Base-by-base conservation (phyloP, 768 basidiomycete species). In the Leucogyrophana mollusca region DNA sequence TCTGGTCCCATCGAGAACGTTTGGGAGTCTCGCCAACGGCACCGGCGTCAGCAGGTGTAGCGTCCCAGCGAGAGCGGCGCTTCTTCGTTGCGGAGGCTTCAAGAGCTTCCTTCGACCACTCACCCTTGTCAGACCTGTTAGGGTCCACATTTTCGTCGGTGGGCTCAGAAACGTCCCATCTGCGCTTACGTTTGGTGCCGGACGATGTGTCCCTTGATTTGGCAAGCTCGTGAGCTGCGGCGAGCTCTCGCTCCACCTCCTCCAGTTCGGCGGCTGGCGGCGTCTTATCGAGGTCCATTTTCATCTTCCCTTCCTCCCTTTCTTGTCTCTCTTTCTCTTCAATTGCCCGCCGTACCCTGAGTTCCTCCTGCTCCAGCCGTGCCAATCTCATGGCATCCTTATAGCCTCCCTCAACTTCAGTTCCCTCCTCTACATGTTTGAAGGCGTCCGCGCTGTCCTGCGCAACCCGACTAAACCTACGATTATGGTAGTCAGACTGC, bases 1-100 rank as follows among this genome's bases (percentile, higher is more conserved):
- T 90, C 68, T 96, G 93, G 65, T 99, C 96, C 96, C 95, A 99
- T 41, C 94, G 82, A 22, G 94, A 97, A 40, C 87, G 85, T 64
- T 94, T 94, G 22, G 90, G 88, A 14, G 87, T 82, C 54, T 90
- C 84, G 33, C 74, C 70, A 7, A 72, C 63, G 30, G 69, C 64
- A 25, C 61, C 56, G 45, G 73, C 77, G 46, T 92, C 91, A 4
- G 85, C 80, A 9, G 94, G 93, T 0, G 93, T 82, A 43, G 93
- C 92, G 65, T 98, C 95, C 95, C 95, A 97, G 40, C 95, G 79
- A 46, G 94, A 97, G 55, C 92, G 84, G 50, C 91, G 86, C 69
- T 95, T 95, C 70, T 90, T 94, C 35, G 90, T 83, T 18, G 84
- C 83, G 46, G 85, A 80, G 21, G 75, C 77, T 30, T 89, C 89